Conservation (phyloP, 345 rosid genomes). For the Melaleuca quinquenervia region DNA sequence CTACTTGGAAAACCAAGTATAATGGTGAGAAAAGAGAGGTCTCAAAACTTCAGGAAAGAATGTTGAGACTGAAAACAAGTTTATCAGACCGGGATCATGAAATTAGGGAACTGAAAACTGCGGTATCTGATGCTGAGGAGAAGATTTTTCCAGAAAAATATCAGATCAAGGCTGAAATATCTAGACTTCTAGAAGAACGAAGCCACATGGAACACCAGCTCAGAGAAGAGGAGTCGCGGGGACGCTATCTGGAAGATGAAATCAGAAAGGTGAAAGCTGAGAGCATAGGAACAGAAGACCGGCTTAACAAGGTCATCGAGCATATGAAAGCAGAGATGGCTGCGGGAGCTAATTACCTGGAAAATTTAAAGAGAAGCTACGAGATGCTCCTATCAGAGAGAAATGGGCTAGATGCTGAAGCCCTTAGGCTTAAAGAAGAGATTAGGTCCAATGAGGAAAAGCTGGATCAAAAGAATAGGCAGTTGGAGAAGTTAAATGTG, state of each 20-base stretch:
- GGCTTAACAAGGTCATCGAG: conserved; percentile 17
- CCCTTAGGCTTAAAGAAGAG: conserved; percentile 20
- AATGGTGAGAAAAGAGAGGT: conserved; percentile 43
- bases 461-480: conserved; percentile 33
- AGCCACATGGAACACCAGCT: conserved; percentile 29
- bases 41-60: conserved; percentile 47
- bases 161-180: conserved; percentile 49
- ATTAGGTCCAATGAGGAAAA: conserved; percentile 19
- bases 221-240: conserved; percentile 54
- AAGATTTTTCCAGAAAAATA: conserved; percentile 57
- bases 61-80: conserved; percentile 37
- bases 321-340: conserved; percentile 31
- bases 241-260: conserved; percentile 54
- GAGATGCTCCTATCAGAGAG: conserved; percentile 21
- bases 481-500: conserved; percentile 29
- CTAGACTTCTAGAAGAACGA: conserved; percentile 36
- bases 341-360: conserved; percentile 19
- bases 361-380: conserved; percentile 17
- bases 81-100: conserved; percentile 66
- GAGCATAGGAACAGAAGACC: conserved; percentile 31
- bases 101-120: conserved; percentile 38
- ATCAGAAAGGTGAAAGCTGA: conserved; percentile 32
- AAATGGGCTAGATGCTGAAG: conserved; percentile 19
- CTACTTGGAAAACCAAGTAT: conserved; percentile 33
- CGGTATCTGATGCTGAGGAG: conserved; percentile 53